Evolutionary conservation across 1,139 yeast species (phyloP).

Genomic region (Sugiyamaella castrensis): DNA sequence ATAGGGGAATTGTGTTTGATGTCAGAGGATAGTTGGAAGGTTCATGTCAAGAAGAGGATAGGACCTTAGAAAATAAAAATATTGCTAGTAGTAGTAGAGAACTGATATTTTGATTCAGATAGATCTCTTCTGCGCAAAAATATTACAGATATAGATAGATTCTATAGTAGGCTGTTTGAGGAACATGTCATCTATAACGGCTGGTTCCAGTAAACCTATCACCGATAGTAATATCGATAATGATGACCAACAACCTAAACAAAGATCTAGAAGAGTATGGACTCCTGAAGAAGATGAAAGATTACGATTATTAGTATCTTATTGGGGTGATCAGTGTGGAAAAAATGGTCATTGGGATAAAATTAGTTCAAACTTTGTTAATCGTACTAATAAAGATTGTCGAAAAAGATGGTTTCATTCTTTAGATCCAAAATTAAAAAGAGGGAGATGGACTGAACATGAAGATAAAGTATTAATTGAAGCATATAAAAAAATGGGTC

Average conservation of each 20-base stretch:
- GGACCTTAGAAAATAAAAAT: too few relatives aligned
- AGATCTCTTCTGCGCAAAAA: too few relatives aligned
- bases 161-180: too few relatives aligned
- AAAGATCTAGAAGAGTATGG: slow-evolving; percentile 59
- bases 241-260: slow-evolving; percentile 1
- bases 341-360: slow-evolving; percentile 66
- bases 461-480: slow-evolving; percentile 68
- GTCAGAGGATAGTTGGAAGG: too few relatives aligned
- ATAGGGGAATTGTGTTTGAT: too few relatives aligned
- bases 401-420: slow-evolving; percentile 88
- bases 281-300: slow-evolving; percentile 70
- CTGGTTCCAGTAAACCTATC: too few relatives aligned
- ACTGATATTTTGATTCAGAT: too few relatives aligned
- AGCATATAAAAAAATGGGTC: slow-evolving; percentile 67
- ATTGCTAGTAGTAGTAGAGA: too few relatives aligned
- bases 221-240: background rate
- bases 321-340: slow-evolving; percentile 89
- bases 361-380: slow-evolving; percentile 62
- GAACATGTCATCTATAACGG: too few relatives aligned
- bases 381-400: slow-evolving; percentile 86
- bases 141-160: too few relatives aligned
- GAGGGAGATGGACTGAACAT: slow-evolving; percentile 86
- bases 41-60: too few relatives aligned
- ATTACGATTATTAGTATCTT: slow-evolving; percentile 65
- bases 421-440: slow-evolving; percentile 72